Conservation (phyloP, 495 filamentous ascomycete species). For the Hypoxylon lienhwacheense region DNA sequence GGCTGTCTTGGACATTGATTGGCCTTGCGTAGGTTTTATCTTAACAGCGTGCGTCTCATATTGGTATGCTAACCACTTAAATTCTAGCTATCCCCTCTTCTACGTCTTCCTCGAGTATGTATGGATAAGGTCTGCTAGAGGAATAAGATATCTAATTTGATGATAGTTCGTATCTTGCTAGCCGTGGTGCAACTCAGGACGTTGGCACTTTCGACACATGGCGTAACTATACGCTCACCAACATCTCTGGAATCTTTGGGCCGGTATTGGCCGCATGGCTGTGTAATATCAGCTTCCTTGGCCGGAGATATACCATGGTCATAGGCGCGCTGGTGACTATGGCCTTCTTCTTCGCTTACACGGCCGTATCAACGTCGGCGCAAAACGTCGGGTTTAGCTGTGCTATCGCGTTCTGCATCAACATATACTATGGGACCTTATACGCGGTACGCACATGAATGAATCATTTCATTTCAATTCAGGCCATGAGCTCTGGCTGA, state of each 20-base stretch:
- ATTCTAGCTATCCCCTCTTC: constrained; percentile 61
- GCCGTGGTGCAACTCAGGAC: constrained; percentile 41
- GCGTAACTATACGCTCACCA: constrained; percentile 72
- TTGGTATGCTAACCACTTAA: constrained; percentile 17
- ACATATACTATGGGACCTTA: constrained; percentile 72
- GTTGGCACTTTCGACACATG: constrained; percentile 59
- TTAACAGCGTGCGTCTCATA: background rate
- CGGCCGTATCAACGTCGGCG: constrained; percentile 58
- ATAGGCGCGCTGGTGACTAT: constrained; percentile 62
- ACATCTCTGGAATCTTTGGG: constrained; percentile 64
- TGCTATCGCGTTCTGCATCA: constrained; percentile 65
- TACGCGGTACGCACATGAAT: constrained; percentile 55
- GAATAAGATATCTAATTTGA: constrained; percentile 41
- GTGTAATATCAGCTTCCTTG: constrained; percentile 59
- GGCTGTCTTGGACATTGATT: constrained; percentile 70
- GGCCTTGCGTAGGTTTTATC: constrained; percentile 54
- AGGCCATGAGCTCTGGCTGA: background rate
- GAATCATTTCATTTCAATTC: background rate
- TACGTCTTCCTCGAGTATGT: constrained; percentile 64
- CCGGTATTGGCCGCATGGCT: constrained; percentile 67
- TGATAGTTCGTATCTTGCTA: constrained; percentile 45
- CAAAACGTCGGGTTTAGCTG: constrained; percentile 68
- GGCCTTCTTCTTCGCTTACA: constrained; percentile 72
- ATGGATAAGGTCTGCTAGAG: background rate
- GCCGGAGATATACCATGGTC: constrained; percentile 66